phyloP scores from a whole-genome alignment of 2,329 filamentous ascomycete species.

The Tolypocladium paradoxum region DNA sequence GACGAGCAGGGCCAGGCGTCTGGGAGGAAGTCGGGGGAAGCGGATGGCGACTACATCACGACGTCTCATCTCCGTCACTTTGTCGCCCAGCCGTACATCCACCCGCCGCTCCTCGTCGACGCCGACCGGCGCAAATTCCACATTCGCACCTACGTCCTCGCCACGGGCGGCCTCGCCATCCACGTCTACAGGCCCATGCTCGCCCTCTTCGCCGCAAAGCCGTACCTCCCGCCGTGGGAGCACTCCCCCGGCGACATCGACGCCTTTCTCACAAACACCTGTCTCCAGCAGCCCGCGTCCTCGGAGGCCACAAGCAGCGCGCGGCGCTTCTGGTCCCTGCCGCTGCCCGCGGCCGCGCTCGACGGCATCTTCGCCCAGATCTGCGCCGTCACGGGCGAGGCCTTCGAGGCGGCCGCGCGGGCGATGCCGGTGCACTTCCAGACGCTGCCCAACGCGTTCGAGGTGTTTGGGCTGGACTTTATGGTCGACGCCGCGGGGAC shows the following conservation, averaged over 20 bases:
- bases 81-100: constrained; percentile 88
- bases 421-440: constrained; percentile 89
- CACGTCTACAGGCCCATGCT: constrained; percentile 89
- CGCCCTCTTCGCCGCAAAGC: constrained; percentile 72
- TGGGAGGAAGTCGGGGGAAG: constrained; percentile 5
- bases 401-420: constrained; percentile 78
- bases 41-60: constrained; percentile 49
- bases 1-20: constrained; percentile 20
- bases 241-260: constrained; percentile 42
- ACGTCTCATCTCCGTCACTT: constrained; percentile 93
- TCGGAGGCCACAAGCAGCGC: constrained; percentile 43
- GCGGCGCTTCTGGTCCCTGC: constrained; percentile 61
- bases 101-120: constrained; percentile 63
- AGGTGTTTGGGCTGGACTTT: constrained; percentile 87
- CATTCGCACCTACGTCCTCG: constrained; percentile 83
- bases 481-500: constrained; percentile 56
- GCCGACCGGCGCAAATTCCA: constrained; percentile 78
- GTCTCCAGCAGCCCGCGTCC: constrained; percentile 56
- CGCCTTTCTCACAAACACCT: constrained; percentile 89
- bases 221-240: constrained; percentile 58
- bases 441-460: constrained; percentile 76
- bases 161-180: constrained; percentile 64
- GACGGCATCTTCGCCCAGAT: constrained; percentile 62
- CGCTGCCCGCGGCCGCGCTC: constrained; percentile 40
- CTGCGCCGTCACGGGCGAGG: constrained; percentile 58